These are phyloP conservation scores for Fraxinus sp. DNA, from an alignment of 305 asterid genomes.

Conservation along the genomic window DNA sequence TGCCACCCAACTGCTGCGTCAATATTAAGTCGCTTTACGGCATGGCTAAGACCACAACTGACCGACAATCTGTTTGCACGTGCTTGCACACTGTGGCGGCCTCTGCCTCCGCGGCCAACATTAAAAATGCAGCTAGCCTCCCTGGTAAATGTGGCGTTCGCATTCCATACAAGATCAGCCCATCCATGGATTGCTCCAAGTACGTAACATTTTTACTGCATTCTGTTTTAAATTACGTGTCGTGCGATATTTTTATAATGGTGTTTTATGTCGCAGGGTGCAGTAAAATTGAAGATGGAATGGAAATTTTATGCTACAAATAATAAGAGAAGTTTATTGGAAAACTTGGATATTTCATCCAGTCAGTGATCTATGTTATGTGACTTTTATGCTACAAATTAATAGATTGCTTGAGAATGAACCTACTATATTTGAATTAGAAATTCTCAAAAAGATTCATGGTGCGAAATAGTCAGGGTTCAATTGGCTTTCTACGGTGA, in stretches of 20 bases:
- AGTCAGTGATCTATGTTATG: too few species aligned
- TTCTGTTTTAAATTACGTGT: not conserved
- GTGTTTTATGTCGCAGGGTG: not conserved
- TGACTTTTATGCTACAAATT: too few species aligned
- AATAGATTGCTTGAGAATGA: too few species aligned
- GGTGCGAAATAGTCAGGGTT: too few species aligned
- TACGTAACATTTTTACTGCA: not conserved
- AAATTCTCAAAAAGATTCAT: not conserved
- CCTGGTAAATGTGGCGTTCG: not conserved
- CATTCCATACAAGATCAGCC: slow-evolving; percentile 6
- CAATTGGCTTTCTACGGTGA: too few species aligned
- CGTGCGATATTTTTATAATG: not conserved
- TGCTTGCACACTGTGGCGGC: not conserved
- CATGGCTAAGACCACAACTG: slow-evolving; percentile 13
- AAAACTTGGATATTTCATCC: not conserved
- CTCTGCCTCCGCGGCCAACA: not conserved
- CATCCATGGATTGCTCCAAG: not conserved
- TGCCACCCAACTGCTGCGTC: slow-evolving; percentile 16
- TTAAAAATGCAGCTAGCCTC: not conserved
- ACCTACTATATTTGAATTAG: too few species aligned
- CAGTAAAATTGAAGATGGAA: not conserved
- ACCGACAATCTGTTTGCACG: not conserved
- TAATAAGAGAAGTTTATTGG: not conserved
- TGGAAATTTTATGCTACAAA: not conserved
- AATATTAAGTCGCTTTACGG: slow-evolving; percentile 25